Percentiles rank a stretch among this genome's conserved stretches.
Evolutionary conservation across 192 early-diverging fungal genomes (phyloP).

Genomic region (Rhizophagus sp.): DNA sequence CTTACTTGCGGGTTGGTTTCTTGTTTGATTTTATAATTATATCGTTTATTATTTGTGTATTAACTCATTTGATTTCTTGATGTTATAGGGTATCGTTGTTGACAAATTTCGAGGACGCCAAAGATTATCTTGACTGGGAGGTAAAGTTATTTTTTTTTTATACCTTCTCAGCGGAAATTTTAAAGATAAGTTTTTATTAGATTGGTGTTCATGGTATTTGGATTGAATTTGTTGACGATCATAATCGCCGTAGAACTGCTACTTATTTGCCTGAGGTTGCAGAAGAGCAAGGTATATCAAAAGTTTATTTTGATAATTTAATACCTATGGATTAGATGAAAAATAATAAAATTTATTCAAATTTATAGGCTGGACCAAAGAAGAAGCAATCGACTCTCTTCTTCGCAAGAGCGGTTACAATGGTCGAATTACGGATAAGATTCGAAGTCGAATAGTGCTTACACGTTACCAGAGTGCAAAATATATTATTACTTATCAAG

Average conservation of each 20-base stretch:
- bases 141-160: slow-evolving; percentile 26
- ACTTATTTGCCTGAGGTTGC: slow-evolving; percentile 94
- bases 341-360: background rate
- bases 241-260: slow-evolving; percentile 60
- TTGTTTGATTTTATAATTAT: background rate
- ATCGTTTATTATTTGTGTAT: background rate
- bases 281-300: slow-evolving; percentile 62
- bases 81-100: slow-evolving; percentile 73
- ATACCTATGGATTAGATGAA: background rate
- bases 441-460: slow-evolving; percentile 63
- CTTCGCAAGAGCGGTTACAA: slow-evolving; percentile 84
- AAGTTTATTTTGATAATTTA: background rate
- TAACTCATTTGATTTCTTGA: background rate
- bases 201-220: slow-evolving; percentile 91
- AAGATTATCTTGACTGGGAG: slow-evolving; percentile 84
- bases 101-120: slow-evolving; percentile 80
- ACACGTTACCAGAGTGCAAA: slow-evolving; percentile 87
- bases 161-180: background rate
- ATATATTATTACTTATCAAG: slow-evolving; percentile 63
- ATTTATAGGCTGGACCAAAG: slow-evolving; percentile 70
- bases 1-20: slow-evolving; percentile 61
- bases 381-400: slow-evolving; percentile 81
- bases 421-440: slow-evolving; percentile 58
- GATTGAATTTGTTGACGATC: slow-evolving; percentile 75
- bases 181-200: slow-evolving; percentile 19